Base-by-base conservation (phyloP, 352 stramenopile genomes). In the Pythium myriotylum region DNA sequence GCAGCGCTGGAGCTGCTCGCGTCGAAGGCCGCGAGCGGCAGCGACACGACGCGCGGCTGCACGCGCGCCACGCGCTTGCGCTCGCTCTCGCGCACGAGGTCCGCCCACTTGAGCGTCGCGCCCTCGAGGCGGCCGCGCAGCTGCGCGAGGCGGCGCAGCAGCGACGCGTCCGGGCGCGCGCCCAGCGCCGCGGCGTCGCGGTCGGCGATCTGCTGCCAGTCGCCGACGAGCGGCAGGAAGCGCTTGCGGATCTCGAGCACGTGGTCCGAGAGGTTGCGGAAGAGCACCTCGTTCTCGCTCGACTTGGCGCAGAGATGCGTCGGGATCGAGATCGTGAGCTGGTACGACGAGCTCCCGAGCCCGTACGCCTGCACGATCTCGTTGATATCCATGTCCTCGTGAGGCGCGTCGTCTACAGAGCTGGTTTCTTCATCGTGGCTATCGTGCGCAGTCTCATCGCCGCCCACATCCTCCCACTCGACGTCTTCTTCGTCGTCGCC, bases 301-400 rank as follows among this genome's bases (percentile, higher is more conserved):
- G 79, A 89, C 37, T 86, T 62, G 29, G 84, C 74, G 54, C 81
- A 88, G 14, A 85, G 40, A 16, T 48, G 68, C 9, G 80, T 91
- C 5, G 83, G 69, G 23, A 92, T 76, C 50, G 84, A 76, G 43
- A 92, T 78, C 5, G 76, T 91, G 23, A 92, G 63, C 24, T 88
- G 79, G 53, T 92, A 92, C 14, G 79, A 86, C 17, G 84, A 84
- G 46, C 81, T 91, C 16, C 84, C 84, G 23, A 92, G 76, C 0
- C 84, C 84, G 54, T 92, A 92, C 16, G 77, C 76, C 35, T 86
- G 72, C 27, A 92, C 81, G 57, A 92, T 92, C 20, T 89, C 76
- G 49, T 89, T 91, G 20, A 91, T 88, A 59, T 92, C 81, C 76
- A 92, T 86, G 14, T 59, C 17, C 2, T 72, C 54, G 2, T 60